Evolutionary conservation across 352 stramenopile species (phyloP), one percentile per base, ranked within the genome.

Genomic region (Sclerospora graminicola): DNA sequence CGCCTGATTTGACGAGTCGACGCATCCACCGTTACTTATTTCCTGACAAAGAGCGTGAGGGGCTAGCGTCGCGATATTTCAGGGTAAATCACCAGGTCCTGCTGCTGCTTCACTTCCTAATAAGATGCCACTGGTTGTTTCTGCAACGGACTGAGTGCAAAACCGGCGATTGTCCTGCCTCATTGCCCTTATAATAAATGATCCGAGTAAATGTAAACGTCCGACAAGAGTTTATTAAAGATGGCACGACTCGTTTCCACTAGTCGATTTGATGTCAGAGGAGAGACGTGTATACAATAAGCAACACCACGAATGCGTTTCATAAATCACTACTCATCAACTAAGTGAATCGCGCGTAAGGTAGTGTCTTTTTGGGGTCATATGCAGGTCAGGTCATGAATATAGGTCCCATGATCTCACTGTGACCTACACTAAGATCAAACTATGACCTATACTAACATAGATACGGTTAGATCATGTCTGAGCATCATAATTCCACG

Each of bases 121-220:
- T n/a, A n/a, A 84, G 13, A 96, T 78, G 8, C 96, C 96, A 2
- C 89, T 97, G 5, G 94, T 99, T n/a, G 92, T 98, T 68, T 99
- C 94, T 0, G 93, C 90, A n/a, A 98, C 86, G 8, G 69, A 20
- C 89, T 84, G 15, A 97, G 57, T 43, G 83, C 89, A 44, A 97
- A 94, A 23, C 94, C 95, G 96, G 94, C 48, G 77, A 92, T 44
- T 89, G 76, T 4, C 81, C 81, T 7, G 81, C 90, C 51, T 93
- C 80, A 20, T 79, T 66, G 29, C 88, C 89, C 46, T 93, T 97
- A 66, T 98, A n/a, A n/a, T n/a, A n/a, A 97, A 52, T 98, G 95
- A 69, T 99, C 96, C 24, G 96, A 99, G 68, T 98, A 95, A 53
- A 99, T 99, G 80, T 98, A 99, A 33, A 99, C 96, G 60, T 99